Evolutionary conservation across 1,284 basidiomycete species (phyloP).

Genomic region (Cutaneotrichosporon daszewskae): DNA sequence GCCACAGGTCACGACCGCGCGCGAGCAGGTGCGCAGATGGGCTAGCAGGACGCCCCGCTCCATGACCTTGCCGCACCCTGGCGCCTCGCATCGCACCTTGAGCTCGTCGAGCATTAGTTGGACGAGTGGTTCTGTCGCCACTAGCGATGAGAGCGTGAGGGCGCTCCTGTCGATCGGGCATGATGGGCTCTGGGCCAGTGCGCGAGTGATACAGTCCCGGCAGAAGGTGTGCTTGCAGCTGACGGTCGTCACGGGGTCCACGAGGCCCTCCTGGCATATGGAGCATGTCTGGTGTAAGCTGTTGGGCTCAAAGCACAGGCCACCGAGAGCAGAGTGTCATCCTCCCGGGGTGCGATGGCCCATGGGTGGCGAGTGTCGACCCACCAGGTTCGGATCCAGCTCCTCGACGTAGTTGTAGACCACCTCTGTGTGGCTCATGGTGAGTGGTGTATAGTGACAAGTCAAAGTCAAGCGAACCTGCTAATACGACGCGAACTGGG

Average conservation of each 20-base stretch:
- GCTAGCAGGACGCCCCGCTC: constrained; percentile 63
- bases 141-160: constrained; percentile 42
- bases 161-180: constrained; percentile 78
- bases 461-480: too few relatives aligned
- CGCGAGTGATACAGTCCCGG: constrained; percentile 62
- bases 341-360: background rate
- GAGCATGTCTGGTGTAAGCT: constrained; percentile 60
- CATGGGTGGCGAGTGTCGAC: background rate
- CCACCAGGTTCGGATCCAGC: constrained; percentile 37
- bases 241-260: constrained; percentile 60
- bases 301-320: background rate
- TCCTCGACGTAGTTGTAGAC: constrained; percentile 39
- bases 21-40: constrained; percentile 63
- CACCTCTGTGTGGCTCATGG: constrained; percentile 21
- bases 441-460: too few relatives aligned
- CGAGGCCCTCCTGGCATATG: constrained; percentile 76
- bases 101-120: constrained; percentile 69
- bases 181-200: constrained; percentile 52
- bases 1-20: constrained; percentile 56
- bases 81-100: constrained; percentile 60
- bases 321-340: background rate
- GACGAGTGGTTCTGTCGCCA: constrained; percentile 20
- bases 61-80: constrained; percentile 56
- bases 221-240: constrained; percentile 81
- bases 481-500: too few relatives aligned